Evolutionary conservation across 192 early-diverging fungal species (phyloP).

Genomic region (Coemansia sp.): DNA sequence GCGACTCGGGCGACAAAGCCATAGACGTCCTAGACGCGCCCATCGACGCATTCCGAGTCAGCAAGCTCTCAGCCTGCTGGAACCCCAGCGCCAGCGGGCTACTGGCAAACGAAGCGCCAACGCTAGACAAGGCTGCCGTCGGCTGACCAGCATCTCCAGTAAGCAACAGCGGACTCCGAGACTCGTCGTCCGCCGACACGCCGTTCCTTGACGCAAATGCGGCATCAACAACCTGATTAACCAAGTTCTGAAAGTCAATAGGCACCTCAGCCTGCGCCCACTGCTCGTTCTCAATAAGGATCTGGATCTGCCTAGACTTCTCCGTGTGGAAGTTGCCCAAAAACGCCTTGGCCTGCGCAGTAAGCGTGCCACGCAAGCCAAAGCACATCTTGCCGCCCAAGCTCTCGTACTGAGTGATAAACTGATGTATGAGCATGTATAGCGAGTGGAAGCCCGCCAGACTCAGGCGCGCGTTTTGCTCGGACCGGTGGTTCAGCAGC

Average conservation of each 20-base stretch:
- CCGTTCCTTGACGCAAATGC: slow-evolving; percentile 10
- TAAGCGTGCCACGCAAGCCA: slow-evolving; percentile 83
- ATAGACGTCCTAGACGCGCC: not conserved
- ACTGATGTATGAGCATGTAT: slow-evolving; percentile 78
- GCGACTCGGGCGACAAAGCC: slow-evolving; percentile 4
- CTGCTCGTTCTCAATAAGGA: slow-evolving; percentile 94
- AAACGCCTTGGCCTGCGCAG: slow-evolving; percentile 93
- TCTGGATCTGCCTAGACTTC: slow-evolving; percentile 79
- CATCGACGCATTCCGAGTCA: not conserved
- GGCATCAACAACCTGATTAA: slow-evolving; percentile 68
- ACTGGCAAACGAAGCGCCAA: slow-evolving; percentile 6
- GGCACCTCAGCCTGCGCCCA: slow-evolving; percentile 95
- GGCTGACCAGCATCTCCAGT: not conserved
- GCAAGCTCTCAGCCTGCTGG: not conserved
- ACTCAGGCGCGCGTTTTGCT: slow-evolving; percentile 87
- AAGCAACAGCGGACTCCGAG: slow-evolving; percentile 18
- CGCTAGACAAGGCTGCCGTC: not conserved
- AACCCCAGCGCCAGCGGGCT: slow-evolving; percentile 24
- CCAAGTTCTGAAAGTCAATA: slow-evolving; percentile 87
- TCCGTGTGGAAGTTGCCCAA: slow-evolving; percentile 93
- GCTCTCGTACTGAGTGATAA: slow-evolving; percentile 75
- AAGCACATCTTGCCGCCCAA: slow-evolving; percentile 87
- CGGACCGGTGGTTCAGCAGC: slow-evolving; percentile 80
- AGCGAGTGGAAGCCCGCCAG: slow-evolving; percentile 87
- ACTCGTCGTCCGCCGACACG: not conserved